Conservation (phyloP, 2,329 filamentous ascomycete genomes). For the Balansia obtecta region DNA sequence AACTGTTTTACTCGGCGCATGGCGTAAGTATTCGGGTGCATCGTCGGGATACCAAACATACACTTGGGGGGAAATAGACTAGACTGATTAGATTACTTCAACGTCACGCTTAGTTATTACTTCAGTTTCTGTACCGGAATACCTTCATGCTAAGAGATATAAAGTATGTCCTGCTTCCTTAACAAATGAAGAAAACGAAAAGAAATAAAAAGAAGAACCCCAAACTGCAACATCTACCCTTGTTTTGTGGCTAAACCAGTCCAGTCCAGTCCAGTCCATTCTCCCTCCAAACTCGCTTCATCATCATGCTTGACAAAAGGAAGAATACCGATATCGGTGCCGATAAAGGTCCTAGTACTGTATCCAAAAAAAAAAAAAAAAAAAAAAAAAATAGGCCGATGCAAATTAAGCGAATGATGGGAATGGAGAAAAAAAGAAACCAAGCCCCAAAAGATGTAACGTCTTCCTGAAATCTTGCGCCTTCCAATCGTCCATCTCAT, state of each 20-base stretch:
- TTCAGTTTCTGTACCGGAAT: background rate
- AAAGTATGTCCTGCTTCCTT: background rate
- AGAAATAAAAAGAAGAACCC: background rate
- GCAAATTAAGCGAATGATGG: background rate
- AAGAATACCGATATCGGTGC: background rate
- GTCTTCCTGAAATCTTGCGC: background rate
- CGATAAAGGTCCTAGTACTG: background rate
- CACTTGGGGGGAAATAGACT: no score
- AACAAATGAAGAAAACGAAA: background rate
- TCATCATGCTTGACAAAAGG: slow-evolving; percentile 1
- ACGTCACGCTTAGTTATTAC: slow-evolving; percentile 1
- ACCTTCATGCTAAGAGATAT: background rate
- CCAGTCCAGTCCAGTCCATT: background rate
- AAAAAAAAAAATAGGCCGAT: no score
- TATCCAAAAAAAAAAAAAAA: background rate
- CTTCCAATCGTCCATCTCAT: background rate
- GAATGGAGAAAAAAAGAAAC: no score
- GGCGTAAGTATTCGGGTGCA: no score
- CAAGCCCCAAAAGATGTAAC: no score
- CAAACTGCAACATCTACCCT: background rate
- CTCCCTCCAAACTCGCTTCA: background rate
- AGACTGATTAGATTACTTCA: background rate
- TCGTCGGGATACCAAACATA: no score
- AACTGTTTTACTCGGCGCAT: no score
- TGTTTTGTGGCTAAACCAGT: background rate